Percentiles rank a stretch among this genome's conserved stretches.
Evolutionary conservation across 805 yeast genomes (phyloP).

Genomic region (Spathaspora girioi): DNA sequence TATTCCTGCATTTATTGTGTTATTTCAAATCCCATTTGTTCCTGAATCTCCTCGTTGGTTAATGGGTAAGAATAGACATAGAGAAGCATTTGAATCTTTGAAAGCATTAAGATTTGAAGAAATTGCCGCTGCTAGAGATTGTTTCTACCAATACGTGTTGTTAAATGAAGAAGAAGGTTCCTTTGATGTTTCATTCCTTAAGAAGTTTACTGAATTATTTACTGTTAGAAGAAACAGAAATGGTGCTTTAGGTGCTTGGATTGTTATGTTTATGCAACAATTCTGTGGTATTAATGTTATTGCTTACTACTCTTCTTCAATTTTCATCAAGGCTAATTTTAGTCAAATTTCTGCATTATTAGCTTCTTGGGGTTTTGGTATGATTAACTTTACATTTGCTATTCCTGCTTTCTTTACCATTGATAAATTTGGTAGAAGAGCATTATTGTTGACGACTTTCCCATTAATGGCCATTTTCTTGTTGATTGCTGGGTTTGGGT

Average conservation of each 20-base stretch:
- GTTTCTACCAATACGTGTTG: slow-evolving; percentile 54
- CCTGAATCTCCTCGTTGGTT: slow-evolving; percentile 76
- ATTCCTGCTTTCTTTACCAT: slow-evolving; percentile 79
- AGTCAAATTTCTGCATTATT: slow-evolving; percentile 58
- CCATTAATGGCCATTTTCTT: slow-evolving; percentile 62
- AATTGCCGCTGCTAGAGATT: slow-evolving; percentile 62
- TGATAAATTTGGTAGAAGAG: slow-evolving; percentile 73
- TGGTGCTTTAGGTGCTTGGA: slow-evolving; percentile 75
- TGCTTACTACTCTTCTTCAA: slow-evolving; percentile 79
- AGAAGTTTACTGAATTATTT: slow-evolving; percentile 55
- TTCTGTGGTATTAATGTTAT: slow-evolving; percentile 88
- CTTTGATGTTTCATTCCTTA: slow-evolving; percentile 41
- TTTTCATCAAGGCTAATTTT: slow-evolving; percentile 67
- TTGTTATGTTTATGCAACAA: slow-evolving; percentile 87
- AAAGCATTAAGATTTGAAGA: slow-evolving; percentile 40
- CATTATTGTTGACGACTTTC: slow-evolving; percentile 53
- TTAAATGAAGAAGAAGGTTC: slow-evolving; percentile 65
- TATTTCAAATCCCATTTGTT: slow-evolving; percentile 47
- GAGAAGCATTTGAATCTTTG: slow-evolving; percentile 50
- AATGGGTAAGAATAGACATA: slow-evolving; percentile 47
- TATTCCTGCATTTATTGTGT: slow-evolving; percentile 52
- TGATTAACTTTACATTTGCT: slow-evolving; percentile 76
- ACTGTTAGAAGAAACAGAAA: slow-evolving; percentile 78
- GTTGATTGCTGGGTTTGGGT: slow-evolving; percentile 64
- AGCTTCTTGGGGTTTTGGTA: slow-evolving; percentile 87